Evolutionary conservation across 495 filamentous ascomycete species (phyloP).

Genomic region (Penicillium pulvis): DNA sequence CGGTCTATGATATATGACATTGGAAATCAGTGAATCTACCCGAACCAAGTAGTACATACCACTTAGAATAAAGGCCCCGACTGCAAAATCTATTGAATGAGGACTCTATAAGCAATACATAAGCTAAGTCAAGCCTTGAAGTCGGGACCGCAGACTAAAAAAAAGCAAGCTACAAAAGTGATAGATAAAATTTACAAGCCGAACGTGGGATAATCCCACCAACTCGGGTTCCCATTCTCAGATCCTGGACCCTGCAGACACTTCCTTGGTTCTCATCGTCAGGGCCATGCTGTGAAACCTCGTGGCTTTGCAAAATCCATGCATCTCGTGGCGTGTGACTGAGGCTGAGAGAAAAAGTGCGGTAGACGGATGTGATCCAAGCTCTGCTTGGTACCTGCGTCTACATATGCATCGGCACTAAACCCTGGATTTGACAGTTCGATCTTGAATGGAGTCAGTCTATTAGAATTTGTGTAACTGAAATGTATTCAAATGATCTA

Average conservation of each 20-base stretch:
- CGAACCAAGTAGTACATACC: background rate
- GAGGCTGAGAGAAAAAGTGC: conserved; percentile 19
- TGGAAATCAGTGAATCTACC: background rate
- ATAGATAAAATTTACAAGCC: background rate
- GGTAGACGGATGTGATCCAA: conserved; percentile 1
- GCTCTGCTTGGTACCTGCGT: conserved; percentile 25
- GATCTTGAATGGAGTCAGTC: conserved; percentile 17
- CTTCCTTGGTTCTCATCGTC: conserved; percentile 3
- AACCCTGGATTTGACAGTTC: conserved; percentile 7
- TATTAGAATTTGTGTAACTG: conserved; percentile 18
- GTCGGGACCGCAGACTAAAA: background rate
- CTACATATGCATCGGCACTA: conserved; percentile 25
- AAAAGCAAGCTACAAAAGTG: background rate
- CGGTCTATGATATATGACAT: background rate
- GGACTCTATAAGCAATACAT: background rate
- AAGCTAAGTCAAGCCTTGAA: background rate
- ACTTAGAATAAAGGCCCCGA: background rate
- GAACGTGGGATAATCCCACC: background rate
- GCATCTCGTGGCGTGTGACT: conserved; percentile 13
- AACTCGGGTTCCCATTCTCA: background rate
- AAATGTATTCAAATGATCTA: background rate
- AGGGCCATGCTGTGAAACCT: conserved; percentile 19
- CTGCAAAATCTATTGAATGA: background rate
- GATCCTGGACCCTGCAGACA: background rate
- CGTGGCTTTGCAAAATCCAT: conserved; percentile 8